Evolutionary conservation across 108 stramenopile species (phyloP), one percentile per base, ranked within the genome.

Genomic region (Nitzschia putrida): DNA sequence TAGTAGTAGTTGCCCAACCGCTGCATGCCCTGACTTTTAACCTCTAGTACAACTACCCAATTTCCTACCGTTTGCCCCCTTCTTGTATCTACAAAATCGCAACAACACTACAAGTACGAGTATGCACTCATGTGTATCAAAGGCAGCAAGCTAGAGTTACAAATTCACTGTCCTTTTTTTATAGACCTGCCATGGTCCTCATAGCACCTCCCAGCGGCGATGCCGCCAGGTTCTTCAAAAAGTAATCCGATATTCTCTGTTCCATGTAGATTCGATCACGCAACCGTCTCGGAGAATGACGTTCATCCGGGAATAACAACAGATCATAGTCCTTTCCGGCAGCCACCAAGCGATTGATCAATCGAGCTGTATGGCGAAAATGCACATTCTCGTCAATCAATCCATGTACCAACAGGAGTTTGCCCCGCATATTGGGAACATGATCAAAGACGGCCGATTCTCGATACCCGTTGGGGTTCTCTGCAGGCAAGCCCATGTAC

Each of bases 361-460:
- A 74, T 0, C 95, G 83, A 23, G 95, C 88, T 6, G 95, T 92
- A 69, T 98, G 96, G 4, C 96, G 87, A 74, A 97, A 97, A 57
- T 95, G 94, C 7, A 98, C 97, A 72, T 98, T 98, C 64, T 98
- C 97, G 74, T 98, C 97, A 43, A 98, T 90, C 24, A 95, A 68
- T 5, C 97, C 97, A 70, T 98, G 97, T 8, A 97, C 87, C 43
- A 98, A 59, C 77, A 98, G 71, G 9, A 98, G 80, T 68, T 83
- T 86, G 3, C 93, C 94, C 41, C 73, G 40, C 77, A 97, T 90
- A 49, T 94, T 92, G 18, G 74, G 77, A 22, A 91, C 86, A 52
- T 94, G 87, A 25, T 83, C 73, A 68, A 95, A 80, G 21, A 94
- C 84, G 4, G 87, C 80, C 8, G 88, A 76, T 56, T 81, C 78